Conservation (phyloP, 768 basidiomycete species). For the Stropharia rugosoannulata region DNA sequence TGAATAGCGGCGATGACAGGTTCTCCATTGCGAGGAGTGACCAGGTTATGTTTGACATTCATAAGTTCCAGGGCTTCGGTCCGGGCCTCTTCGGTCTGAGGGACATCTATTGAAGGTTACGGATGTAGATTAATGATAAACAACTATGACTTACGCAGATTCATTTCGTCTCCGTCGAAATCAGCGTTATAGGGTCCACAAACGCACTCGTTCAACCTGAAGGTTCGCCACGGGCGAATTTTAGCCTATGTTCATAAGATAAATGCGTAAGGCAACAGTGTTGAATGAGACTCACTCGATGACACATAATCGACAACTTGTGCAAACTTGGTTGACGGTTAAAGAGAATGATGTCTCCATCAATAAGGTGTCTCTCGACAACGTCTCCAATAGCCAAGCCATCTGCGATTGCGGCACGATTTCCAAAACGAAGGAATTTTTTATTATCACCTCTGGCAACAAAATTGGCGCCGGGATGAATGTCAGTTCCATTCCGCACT, state of each 20-base stretch:
- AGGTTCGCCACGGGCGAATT: constrained; percentile 95
- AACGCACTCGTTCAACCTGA: constrained; percentile 97
- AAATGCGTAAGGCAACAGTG: background rate
- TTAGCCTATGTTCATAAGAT: constrained; percentile 52
- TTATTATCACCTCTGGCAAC: constrained; percentile 84
- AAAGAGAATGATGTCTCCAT: constrained; percentile 96
- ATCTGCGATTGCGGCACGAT: constrained; percentile 77
- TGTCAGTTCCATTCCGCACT: constrained; percentile 84
- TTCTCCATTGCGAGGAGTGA: constrained; percentile 97
- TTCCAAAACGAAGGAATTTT: constrained; percentile 88
- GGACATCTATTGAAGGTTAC: constrained; percentile 66
- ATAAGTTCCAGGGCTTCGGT: constrained; percentile 97
- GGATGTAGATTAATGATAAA: background rate
- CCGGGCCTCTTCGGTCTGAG: constrained; percentile 97
- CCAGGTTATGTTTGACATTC: constrained; percentile 95
- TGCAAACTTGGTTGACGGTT: constrained; percentile 99
- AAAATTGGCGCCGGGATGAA: constrained; percentile 96
- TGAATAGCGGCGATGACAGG: constrained; percentile 99
- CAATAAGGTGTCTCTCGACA: constrained; percentile 92
- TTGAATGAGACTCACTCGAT: constrained; percentile 58
- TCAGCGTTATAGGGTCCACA: constrained; percentile 99
- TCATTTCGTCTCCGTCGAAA: constrained; percentile 99
- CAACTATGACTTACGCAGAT: constrained; percentile 68
- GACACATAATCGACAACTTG: constrained; percentile 99
- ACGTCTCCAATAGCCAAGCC: constrained; percentile 83